A percentile compares a stretch with the other conserved stretches of the same genome.
These are phyloP conservation scores for Rhipidocladum racemiflorum DNA, from an alignment of 176 grass and related monocot species.

Conservation along the genomic window DNA sequence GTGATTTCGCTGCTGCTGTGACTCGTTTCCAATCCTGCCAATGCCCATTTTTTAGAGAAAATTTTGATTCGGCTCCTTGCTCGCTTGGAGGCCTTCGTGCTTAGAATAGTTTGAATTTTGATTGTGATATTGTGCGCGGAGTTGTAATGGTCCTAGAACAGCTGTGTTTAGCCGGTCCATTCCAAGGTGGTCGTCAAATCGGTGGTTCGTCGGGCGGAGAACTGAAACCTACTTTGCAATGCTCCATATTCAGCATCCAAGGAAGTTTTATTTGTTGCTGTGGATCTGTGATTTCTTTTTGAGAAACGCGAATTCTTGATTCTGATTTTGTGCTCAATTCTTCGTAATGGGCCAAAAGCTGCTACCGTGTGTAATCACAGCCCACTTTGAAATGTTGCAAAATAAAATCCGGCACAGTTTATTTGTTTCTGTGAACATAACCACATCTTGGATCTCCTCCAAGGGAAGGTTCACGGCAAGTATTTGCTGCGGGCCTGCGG, in stretches of 20 bases:
- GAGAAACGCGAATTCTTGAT: background rate
- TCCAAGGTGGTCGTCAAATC: too few species aligned
- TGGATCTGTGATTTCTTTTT: too few species aligned
- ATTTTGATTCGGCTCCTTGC: background rate
- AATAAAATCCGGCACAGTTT: background rate
- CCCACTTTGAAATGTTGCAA: background rate
- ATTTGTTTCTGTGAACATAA: background rate
- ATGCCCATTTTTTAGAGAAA: too few species aligned
- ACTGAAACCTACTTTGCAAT: too few species aligned
- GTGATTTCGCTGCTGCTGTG: background rate
- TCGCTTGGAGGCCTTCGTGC: background rate
- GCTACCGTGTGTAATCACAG: background rate
- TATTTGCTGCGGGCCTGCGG: background rate
- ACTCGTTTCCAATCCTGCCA: background rate
- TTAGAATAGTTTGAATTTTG: background rate
- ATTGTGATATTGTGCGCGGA: background rate
- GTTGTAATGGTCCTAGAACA: too few species aligned
- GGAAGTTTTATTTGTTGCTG: too few species aligned
- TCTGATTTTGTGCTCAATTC: background rate
- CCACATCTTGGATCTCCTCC: background rate
- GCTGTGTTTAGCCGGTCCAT: too few species aligned
- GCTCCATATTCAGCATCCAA: too few species aligned
- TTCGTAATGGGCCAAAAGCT: too few species aligned
- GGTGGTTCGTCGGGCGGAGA: too few species aligned
- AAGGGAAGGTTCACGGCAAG: background rate